Conservation (phyloP, 1,284 basidiomycete genomes). For the Sanghuangporus weigelae region DNA sequence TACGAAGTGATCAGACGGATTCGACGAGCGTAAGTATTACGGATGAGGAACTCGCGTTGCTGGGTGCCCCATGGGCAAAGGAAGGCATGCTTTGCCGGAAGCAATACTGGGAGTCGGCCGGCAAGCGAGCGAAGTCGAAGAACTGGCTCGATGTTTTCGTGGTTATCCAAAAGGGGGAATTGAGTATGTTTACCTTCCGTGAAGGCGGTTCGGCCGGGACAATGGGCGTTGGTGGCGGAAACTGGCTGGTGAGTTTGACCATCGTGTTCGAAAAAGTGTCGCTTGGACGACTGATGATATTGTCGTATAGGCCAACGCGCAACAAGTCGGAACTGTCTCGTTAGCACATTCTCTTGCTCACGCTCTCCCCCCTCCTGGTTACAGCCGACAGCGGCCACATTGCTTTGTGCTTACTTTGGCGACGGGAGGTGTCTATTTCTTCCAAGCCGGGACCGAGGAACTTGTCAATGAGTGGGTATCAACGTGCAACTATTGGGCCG, state of each 20-base stretch:
- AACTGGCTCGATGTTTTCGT: slow-evolving; percentile 93
- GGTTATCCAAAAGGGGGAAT: slow-evolving; percentile 88
- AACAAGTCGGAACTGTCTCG: slow-evolving; percentile 71
- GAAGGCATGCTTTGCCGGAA: slow-evolving; percentile 94
- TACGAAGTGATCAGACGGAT: slow-evolving; percentile 53
- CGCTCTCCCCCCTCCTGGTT: slow-evolving; percentile 85
- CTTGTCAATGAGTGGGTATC: slow-evolving; percentile 97
- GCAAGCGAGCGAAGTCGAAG: slow-evolving; percentile 81
- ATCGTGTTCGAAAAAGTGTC: neutral
- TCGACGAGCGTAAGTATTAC: slow-evolving; percentile 76
- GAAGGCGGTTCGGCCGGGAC: slow-evolving; percentile 46
- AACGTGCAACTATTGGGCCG: slow-evolving; percentile 99
- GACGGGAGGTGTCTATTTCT: slow-evolving; percentile 88
- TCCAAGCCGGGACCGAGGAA: slow-evolving; percentile 97
- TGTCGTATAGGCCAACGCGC: slow-evolving; percentile 71
- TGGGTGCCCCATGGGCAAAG: slow-evolving; percentile 98
- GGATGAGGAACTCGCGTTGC: slow-evolving; percentile 90
- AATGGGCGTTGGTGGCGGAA: slow-evolving; percentile 83
- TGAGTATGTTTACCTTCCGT: slow-evolving; percentile 94
- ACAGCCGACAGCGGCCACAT: slow-evolving; percentile 83
- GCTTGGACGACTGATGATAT: slow-evolving; percentile 7
- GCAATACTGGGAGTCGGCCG: slow-evolving; percentile 85
- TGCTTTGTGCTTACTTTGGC: slow-evolving; percentile 94
- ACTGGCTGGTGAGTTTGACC: slow-evolving; percentile 79
- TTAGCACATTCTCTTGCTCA: slow-evolving; percentile 89